Conservation (phyloP, 164 flowering plant species). For the Pachysandra terminalis region DNA sequence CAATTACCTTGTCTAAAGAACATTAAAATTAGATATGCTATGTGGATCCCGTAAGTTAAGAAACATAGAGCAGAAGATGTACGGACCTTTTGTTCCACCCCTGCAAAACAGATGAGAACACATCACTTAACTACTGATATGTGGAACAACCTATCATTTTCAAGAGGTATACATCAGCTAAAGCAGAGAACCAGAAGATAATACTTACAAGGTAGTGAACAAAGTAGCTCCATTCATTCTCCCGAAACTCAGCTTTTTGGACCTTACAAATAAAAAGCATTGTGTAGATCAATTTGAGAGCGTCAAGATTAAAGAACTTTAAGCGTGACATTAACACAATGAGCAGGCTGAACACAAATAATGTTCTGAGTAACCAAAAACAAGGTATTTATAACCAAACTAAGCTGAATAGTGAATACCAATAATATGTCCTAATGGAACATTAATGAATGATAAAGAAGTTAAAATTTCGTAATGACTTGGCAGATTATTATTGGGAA, state of each 20-base stretch:
- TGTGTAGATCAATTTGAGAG: neutral
- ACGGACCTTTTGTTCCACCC: conserved; percentile 86
- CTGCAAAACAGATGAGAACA: conserved; percentile 41
- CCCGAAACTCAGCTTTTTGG: conserved; percentile 69
- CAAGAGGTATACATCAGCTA: neutral
- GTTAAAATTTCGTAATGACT: too few relatives aligned
- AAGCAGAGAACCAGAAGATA: neutral
- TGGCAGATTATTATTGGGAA: too few relatives aligned
- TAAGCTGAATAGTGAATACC: too few relatives aligned
- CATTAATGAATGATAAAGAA: too few relatives aligned
- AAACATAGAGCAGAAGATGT: conserved; percentile 1
- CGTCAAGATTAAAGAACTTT: neutral
- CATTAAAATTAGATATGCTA: neutral
- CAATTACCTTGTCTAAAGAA: neutral
- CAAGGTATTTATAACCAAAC: neutral
- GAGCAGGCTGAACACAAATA: neutral
- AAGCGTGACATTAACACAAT: neutral
- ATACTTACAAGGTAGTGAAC: conserved; percentile 92
- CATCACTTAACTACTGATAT: conserved; percentile 15
- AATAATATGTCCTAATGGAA: too few relatives aligned
- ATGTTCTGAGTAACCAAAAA: neutral
- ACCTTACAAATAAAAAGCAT: conserved; percentile 39
- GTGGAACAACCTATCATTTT: too few relatives aligned
- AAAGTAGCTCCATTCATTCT: conserved; percentile 76
- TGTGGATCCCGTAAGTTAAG: neutral